Evolutionary conservation across 257 asterid species (phyloP).

Genomic region (Solanum piurae): DNA sequence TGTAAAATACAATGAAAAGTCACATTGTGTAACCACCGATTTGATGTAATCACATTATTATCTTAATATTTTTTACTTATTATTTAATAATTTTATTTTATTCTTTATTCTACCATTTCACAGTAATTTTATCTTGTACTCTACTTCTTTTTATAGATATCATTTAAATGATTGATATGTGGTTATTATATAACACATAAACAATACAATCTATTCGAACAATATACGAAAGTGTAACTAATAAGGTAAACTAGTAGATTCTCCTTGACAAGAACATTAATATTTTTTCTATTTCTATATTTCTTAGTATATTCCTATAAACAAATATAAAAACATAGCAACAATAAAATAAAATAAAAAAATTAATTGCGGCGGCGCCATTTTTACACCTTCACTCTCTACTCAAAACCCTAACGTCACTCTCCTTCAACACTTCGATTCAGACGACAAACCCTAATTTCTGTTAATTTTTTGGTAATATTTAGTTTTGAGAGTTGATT

Average conservation of each 20-base stretch:
- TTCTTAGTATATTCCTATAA: background rate
- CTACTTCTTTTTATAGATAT: no score
- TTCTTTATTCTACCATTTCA: no score
- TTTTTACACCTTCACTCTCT: background rate
- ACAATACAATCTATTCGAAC: no score
- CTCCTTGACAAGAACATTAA: background rate
- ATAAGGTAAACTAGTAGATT: background rate
- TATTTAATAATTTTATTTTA: no score
- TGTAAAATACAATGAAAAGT: rapidly evolving
- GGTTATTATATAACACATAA: no score
- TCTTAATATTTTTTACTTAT: no score
- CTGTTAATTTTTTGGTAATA: background rate
- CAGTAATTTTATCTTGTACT: no score
- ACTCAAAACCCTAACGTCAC: background rate
- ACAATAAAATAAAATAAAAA: background rate
- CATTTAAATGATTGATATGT: no score
- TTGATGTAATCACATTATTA: rapidly evolving
- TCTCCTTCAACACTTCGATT: background rate
- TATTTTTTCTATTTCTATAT: background rate
- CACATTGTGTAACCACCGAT: rapidly evolving
- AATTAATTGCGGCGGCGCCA: background rate
- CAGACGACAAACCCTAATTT: background rate
- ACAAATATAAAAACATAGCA: background rate
- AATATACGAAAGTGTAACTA: rapidly evolving
- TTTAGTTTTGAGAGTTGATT: background rate